Percentiles rank a stretch among this genome's conserved stretches.
phyloP scores from a whole-genome alignment of 225 moss, liverwort and hornwort species.

The Sphagnum tenellum region DNA sequence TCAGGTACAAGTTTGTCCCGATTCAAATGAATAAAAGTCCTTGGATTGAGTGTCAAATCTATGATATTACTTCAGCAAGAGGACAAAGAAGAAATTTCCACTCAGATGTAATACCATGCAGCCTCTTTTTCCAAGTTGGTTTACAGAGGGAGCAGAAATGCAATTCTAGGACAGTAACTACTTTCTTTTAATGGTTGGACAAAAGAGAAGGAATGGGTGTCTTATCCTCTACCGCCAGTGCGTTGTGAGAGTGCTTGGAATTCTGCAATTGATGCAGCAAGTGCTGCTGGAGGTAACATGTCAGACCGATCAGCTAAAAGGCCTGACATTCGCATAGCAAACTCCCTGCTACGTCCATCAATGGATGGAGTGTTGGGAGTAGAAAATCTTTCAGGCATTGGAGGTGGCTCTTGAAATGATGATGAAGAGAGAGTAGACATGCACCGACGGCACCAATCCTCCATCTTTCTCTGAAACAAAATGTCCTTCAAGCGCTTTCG shows the following conservation, averaged over 20 bases:
- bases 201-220: too few species aligned
- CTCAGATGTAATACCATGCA: too few species aligned
- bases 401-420: conserved; percentile 39
- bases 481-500: conserved; percentile 45
- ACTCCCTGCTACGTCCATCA: conserved; percentile 21
- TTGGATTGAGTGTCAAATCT: too few species aligned
- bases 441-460: conserved; percentile 47
- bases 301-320: conserved; percentile 43
- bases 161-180: too few species aligned
- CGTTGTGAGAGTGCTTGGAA: conserved; percentile 15
- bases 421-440: conserved; percentile 28
- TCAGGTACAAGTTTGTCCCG: too few species aligned
- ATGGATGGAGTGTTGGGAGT: conserved; percentile 39
- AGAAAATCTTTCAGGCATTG: conserved; percentile 40
- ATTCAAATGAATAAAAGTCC: too few species aligned
- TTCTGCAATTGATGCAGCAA: conserved; percentile 45
- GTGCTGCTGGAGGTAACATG: conserved; percentile 48
- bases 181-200: too few species aligned
- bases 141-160: too few species aligned
- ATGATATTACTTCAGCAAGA: too few species aligned
- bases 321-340: conserved; percentile 38
- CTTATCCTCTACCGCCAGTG: too few species aligned
- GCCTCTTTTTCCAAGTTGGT: too few species aligned
- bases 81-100: too few species aligned
- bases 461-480: conserved; percentile 51